phyloP scores from a whole-genome alignment of 2,329 filamentous ascomycete species.

The Fonsecaea nubica region DNA sequence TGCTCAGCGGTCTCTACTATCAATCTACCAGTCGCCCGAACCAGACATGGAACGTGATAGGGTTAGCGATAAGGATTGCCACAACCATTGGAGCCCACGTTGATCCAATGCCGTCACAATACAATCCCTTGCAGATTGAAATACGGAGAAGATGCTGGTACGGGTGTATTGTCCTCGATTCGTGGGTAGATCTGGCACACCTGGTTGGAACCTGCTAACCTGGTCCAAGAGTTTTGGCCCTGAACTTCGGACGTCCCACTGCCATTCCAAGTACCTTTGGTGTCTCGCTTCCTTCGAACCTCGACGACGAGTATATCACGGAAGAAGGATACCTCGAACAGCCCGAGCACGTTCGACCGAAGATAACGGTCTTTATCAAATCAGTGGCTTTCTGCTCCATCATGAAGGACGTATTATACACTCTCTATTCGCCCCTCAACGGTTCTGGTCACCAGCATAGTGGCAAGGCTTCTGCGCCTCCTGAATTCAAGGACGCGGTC shows the following conservation, averaged over 20 bases:
- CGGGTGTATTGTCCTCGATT: slow-evolving; percentile 1
- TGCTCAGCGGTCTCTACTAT: slow-evolving; percentile 3
- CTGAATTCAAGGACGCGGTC: not conserved
- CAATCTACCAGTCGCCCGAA: slow-evolving; percentile 1
- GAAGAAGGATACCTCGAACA: slow-evolving; percentile 1
- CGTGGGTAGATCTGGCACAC: not conserved
- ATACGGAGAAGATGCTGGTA: slow-evolving; percentile 1
- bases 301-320: slow-evolving; percentile 1
- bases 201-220: not conserved
- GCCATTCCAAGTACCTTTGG: slow-evolving; percentile 3
- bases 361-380: not conserved
- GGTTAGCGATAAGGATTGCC: slow-evolving; percentile 2
- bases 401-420: slow-evolving; percentile 1
- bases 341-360: not conserved
- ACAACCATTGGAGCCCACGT: not conserved
- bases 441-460: not conserved
- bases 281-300: not conserved
- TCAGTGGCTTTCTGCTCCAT: slow-evolving; percentile 2
- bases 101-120: not conserved
- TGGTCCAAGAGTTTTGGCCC: not conserved
- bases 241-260: slow-evolving; percentile 2
- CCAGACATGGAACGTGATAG: slow-evolving; percentile 5
- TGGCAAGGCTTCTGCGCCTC: not conserved
- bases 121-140: slow-evolving; percentile 1
- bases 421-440: not conserved